These are phyloP conservation scores for Ogataea angusta DNA, from an alignment of 805 yeast species.

Conservation along the genomic window DNA sequence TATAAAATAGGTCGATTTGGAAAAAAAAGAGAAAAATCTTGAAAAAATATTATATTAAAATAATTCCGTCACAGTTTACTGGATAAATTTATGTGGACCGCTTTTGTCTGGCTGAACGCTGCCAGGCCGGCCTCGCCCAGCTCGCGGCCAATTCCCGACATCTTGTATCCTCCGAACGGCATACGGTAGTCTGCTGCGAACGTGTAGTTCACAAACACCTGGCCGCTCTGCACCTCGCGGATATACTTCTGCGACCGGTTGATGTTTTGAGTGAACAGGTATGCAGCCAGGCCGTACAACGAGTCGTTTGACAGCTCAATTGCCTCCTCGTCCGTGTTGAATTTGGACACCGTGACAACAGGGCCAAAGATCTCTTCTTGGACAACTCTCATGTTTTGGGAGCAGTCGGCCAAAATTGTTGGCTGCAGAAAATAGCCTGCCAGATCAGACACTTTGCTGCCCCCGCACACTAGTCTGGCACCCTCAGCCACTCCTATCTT, in stretches of 20 bases:
- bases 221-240: conserved; percentile 76
- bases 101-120: conserved; percentile 81
- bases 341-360: conserved; percentile 79
- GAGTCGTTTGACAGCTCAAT: conserved; percentile 75
- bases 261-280: conserved; percentile 76
- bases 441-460: conserved; percentile 35
- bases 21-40: conserved; percentile 1
- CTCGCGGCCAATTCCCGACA: conserved; percentile 92
- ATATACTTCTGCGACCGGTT: conserved; percentile 75
- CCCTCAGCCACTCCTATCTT: conserved; percentile 80
- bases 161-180: conserved; percentile 92
- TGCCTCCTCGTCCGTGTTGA: conserved; percentile 79
- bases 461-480: conserved; percentile 72
- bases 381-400: conserved; percentile 63
- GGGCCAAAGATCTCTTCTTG: conserved; percentile 90
- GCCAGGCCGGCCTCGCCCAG: conserved; percentile 86
- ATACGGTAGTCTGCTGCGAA: conserved; percentile 84
- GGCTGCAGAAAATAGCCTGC: conserved; percentile 71
- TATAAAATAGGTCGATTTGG: conserved; percentile 1
- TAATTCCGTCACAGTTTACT: conserved; percentile 17
- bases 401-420: conserved; percentile 70
- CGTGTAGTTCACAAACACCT: conserved; percentile 88
- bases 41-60: not conserved
- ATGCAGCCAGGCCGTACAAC: conserved; percentile 86
- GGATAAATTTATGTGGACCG: conserved; percentile 58